Conservation (phyloP, 495 filamentous ascomycete species). For the Aspergillus nanangensis region DNA sequence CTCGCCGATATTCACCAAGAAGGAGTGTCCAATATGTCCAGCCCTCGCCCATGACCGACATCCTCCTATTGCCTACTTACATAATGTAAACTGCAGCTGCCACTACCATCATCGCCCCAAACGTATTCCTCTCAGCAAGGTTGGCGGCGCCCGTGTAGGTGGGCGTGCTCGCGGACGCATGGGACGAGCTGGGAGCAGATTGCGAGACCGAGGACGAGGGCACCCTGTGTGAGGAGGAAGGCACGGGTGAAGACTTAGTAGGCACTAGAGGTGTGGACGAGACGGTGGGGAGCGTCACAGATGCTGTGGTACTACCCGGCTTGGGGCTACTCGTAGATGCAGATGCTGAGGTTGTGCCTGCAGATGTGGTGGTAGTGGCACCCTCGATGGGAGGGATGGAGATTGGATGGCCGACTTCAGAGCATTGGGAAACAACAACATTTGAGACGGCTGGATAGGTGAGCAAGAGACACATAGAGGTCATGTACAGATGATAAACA, state of each 20-base stretch:
- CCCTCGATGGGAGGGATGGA: slow-evolving; percentile 25
- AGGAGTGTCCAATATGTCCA: no score
- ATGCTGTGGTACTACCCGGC: no score
- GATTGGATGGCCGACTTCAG: slow-evolving; percentile 34
- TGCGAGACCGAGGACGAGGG: background rate
- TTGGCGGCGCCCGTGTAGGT: slow-evolving; percentile 19
- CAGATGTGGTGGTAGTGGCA: background rate
- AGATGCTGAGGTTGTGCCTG: slow-evolving; percentile 4
- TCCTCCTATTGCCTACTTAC: slow-evolving; percentile 8
- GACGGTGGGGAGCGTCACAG: slow-evolving; percentile 9
- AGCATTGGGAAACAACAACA: slow-evolving; percentile 30
- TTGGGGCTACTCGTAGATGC: slow-evolving; percentile 7
- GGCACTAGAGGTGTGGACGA: slow-evolving; percentile 2
- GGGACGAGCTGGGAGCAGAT: slow-evolving; percentile 8
- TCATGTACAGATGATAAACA: slow-evolving; percentile 2
- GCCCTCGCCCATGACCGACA: background rate
- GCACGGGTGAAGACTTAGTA: slow-evolving; percentile 10
- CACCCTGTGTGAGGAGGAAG: background rate
- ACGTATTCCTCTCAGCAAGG: slow-evolving; percentile 25
- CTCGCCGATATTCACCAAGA: no score
- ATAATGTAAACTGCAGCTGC: slow-evolving; percentile 29
- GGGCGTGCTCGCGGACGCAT: slow-evolving; percentile 3
- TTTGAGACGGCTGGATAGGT: slow-evolving; percentile 29
- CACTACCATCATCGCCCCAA: slow-evolving; percentile 24
- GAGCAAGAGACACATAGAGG: background rate